Evolutionary conservation across 148 eudicot genomes (phyloP), one percentile per base, ranked within the genome.

Genomic region (Rhododendron vialii): DNA sequence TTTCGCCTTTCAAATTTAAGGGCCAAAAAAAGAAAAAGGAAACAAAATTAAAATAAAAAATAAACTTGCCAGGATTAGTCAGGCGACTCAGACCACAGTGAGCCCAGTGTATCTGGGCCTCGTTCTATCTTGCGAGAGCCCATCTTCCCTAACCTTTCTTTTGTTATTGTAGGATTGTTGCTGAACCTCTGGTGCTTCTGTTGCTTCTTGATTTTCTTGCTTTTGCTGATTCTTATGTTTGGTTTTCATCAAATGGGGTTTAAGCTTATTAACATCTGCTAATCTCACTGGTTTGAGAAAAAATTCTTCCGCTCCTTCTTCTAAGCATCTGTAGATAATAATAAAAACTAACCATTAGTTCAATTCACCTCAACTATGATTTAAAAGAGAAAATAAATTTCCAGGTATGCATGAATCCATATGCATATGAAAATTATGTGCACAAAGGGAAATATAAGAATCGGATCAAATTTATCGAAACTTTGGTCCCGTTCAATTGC

Each of bases 261-360:
- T 92, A 41, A 96, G 96, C 90, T 93, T 96, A 86, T 87, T 90
- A 78, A 96, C 96, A 92, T 96, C 99, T 53, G 98, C 87, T 87
- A 89, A 78, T n/a, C 93, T 87, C 83, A 96, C 99, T 65, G 99
- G 99, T 91, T 96, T 96, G 3, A 96, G 93, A 81, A 96, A 92
- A 86, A 96, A 96, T 48, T 96, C 98, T 74, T 96, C 96, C 57
- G 99, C 99, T 82, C 99, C 99, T 90, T 92, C 99, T 84, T 96
- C 98, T 67, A 96, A 94, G 86, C 99, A 96, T 90, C 99, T 96
- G 93, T 83, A 26, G 35, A 67, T 82, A 2, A 59, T 18, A 43
- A 17, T 36, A 57, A 88, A 36, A 20, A 18, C 45, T 28, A 69
- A 71, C 15, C 55, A 61, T 50, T 24, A 35, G 61, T 33, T 88